phyloP scores from a whole-genome alignment of 371 early-diverging fungal genomes.

The Lichtheimia hyalospora region DNA sequence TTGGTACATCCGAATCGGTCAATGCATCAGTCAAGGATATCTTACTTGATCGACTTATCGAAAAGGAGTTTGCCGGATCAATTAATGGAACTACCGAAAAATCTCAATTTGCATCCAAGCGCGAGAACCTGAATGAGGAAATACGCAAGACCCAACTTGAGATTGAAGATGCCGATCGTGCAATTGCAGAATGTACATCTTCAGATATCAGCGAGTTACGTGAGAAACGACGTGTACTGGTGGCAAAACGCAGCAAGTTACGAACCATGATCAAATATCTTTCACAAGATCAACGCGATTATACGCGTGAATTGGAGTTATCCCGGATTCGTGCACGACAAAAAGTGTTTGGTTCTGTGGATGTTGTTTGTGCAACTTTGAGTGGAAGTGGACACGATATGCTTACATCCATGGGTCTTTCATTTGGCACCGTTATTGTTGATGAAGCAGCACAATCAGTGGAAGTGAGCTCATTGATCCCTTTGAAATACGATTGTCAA shows the following conservation, averaged over 20 bases:
- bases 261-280: slow-evolving; percentile 46
- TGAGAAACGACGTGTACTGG: slow-evolving; percentile 25
- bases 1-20: slow-evolving; percentile 78
- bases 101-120: slow-evolving; percentile 22
- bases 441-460: slow-evolving; percentile 98
- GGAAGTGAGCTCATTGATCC: slow-evolving; percentile 90
- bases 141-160: slow-evolving; percentile 46
- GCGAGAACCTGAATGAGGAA: slow-evolving; percentile 30
- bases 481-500: slow-evolving; percentile 81
- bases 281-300: slow-evolving; percentile 41
- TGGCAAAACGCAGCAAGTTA: slow-evolving; percentile 31
- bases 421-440: slow-evolving; percentile 86
- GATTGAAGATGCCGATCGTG: slow-evolving; percentile 55
- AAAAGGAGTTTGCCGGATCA: slow-evolving; percentile 45
- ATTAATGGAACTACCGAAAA: slow-evolving; percentile 16
- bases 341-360: slow-evolving; percentile 69
- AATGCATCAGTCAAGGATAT: slow-evolving; percentile 73
- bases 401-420: slow-evolving; percentile 57
- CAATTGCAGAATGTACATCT: slow-evolving; percentile 24
- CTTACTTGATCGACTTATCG: slow-evolving; percentile 64
- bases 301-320: slow-evolving; percentile 48
- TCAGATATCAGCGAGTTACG: slow-evolving; percentile 24
- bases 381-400: slow-evolving; percentile 89
- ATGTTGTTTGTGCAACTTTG: slow-evolving; percentile 82
- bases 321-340: slow-evolving; percentile 58